Base-by-base conservation (phyloP, 2,329 filamentous ascomycete species). In the Aureobasidium uvarum region DNA sequence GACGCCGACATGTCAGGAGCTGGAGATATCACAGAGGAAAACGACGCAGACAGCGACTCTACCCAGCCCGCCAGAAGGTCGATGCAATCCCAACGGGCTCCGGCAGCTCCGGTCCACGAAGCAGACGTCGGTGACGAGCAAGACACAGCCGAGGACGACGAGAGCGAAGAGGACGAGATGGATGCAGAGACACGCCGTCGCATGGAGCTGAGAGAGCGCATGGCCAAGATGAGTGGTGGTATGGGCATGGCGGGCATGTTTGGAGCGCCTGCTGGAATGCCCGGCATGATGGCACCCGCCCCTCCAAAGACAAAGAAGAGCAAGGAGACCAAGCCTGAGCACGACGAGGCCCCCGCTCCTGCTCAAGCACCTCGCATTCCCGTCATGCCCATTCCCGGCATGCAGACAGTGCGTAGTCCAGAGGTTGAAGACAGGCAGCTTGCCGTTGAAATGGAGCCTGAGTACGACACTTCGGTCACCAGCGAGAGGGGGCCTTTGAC, bases 181-280 rank as follows among this genome's bases (percentile, higher is more conserved):
- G 93, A 98, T 72, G 92, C 92, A 0, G 95, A 99, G 75, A 83
- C 91, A 25, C 88, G 86, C 70, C 89, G 93, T 62, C 90, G 89
- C 74, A 88, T 96, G 78, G 94, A 97, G 75, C 82, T 99, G 38
- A 87, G 95, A 67, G 92, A 95, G 68, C 87, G 95, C 71, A 99
- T 99, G 92, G 95, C 95, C 52, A 97, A 96, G 79, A 95, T 99
- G 89, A 96, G 94, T 70, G 94, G 94, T 64, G 94, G 94, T 25
- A 96, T 96, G 91, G 92, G 92, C 54, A 96, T 98, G 89, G 87
- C 92, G 74, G 91, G 92, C 71, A 95, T 98, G 87, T 96, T 96
- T 76, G 91, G 91, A 20, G 84, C 85, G 23, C 86, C 88, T 41
- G 85, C 84, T 43, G 86, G 86, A 67, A 85, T 92, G 75, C 84